Percentiles rank a stretch among this genome's conserved stretches.
These are phyloP conservation scores for Herpetomonas tarakana DNA, from an alignment of 208 protist species.

Conservation along the genomic window DNA sequence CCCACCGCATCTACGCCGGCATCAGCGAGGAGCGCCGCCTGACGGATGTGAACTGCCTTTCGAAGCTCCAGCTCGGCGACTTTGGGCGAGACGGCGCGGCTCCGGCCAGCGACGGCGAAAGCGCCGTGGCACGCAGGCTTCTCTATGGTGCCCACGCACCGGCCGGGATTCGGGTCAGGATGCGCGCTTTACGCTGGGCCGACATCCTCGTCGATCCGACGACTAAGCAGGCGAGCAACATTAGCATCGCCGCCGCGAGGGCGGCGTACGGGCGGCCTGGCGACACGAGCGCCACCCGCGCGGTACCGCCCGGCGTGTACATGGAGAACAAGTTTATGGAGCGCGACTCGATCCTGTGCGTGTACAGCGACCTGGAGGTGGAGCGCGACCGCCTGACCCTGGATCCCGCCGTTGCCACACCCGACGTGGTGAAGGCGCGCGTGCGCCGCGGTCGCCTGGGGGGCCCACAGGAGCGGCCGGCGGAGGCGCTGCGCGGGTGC, in stretches of 20 bases:
- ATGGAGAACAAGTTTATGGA: slow-evolving; percentile 22
- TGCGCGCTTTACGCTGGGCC: background rate
- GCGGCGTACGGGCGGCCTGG: background rate
- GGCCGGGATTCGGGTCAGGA: background rate
- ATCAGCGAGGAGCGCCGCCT: slow-evolving; percentile 70
- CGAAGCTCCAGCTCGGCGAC: background rate
- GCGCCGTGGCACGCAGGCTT: background rate
- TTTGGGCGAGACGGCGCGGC: background rate
- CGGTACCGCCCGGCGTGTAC: background rate
- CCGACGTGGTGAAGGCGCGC: slow-evolving; percentile 10
- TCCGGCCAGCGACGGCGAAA: background rate
- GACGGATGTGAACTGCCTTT: slow-evolving; percentile 33
- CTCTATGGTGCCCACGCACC: background rate
- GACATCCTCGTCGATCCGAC: background rate
- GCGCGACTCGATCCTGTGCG: slow-evolving; percentile 22
- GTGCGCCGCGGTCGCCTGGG: slow-evolving; percentile 23
- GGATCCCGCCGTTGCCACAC: slow-evolving; percentile 1
- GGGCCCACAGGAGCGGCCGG: slow-evolving; percentile 33
- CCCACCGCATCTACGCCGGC: slow-evolving; percentile 74
- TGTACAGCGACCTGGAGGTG: slow-evolving; percentile 29
- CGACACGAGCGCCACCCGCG: background rate
- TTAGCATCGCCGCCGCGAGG: background rate
- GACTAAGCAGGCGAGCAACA: background rate
- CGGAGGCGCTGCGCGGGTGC: slow-evolving; percentile 41
- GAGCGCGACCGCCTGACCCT: slow-evolving; percentile 26